A percentile compares a stretch with the other conserved stretches of the same genome.
These are phyloP conservation scores for Plasmodium vivax DNA, from an alignment of 169 alveolate species.

Conservation along the genomic window DNA sequence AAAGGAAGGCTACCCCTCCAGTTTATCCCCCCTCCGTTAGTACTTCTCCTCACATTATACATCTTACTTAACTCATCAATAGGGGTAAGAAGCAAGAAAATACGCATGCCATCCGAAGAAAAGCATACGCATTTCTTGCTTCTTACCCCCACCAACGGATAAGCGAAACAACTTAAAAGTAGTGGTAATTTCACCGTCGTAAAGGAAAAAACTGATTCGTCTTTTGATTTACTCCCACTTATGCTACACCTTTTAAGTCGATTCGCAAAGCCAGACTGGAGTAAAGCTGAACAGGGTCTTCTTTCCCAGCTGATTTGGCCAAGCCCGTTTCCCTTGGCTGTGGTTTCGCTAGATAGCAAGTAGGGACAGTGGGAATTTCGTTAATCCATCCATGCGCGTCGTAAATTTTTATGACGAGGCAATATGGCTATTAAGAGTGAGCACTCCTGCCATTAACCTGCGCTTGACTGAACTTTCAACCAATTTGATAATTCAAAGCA, in stretches of 20 bases:
- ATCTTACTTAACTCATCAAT: too few relatives aligned
- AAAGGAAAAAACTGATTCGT: too few relatives aligned
- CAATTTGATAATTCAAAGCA: slow-evolving; percentile 92
- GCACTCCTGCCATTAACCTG: slow-evolving; percentile 94
- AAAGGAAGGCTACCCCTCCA: too few relatives aligned
- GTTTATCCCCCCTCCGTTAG: too few relatives aligned
- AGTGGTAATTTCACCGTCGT: too few relatives aligned
- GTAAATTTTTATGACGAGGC: too few relatives aligned
- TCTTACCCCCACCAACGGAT: slow-evolving; percentile 85
- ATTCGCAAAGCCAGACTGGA: slow-evolving; percentile 94
- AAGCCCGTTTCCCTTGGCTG: slow-evolving; percentile 96
- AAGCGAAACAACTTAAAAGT: slow-evolving; percentile 89
- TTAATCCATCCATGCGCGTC: slow-evolving; percentile 92
- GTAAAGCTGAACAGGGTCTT: slow-evolving; percentile 96
- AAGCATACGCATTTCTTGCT: too few relatives aligned
- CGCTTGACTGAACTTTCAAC: slow-evolving; percentile 91
- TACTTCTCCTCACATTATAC: too few relatives aligned
- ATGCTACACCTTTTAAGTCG: slow-evolving; percentile 90
- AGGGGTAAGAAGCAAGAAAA: too few relatives aligned
- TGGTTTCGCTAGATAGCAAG: slow-evolving; percentile 94
- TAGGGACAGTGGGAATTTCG: slow-evolving; percentile 94
- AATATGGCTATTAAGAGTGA: too few relatives aligned
- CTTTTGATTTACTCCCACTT: slow-evolving; percentile 93
- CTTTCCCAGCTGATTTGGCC: slow-evolving; percentile 95
- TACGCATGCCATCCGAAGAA: too few relatives aligned